Evolutionary conservation across 2,329 filamentous ascomycete species (phyloP).

Genomic region (Scedosporium minutisporum): DNA sequence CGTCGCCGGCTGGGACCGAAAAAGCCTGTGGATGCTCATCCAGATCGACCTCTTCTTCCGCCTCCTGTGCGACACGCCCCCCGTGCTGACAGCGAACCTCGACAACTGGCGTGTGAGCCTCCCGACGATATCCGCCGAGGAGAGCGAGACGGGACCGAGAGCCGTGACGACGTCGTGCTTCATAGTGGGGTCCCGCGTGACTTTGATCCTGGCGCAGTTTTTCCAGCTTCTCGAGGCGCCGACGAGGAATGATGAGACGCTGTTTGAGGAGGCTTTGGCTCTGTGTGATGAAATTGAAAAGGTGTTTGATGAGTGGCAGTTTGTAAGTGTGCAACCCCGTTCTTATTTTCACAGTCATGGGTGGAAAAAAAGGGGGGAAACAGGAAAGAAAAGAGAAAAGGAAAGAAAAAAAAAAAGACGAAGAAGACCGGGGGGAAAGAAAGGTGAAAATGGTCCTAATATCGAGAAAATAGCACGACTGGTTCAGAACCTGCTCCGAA

Average conservation of each 20-base stretch:
- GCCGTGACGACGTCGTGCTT: conserved; percentile 17
- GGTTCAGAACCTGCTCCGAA: conserved; percentile 12
- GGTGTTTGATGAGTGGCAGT: conserved; percentile 18
- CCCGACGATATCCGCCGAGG: conserved; percentile 19
- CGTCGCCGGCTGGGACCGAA: conserved; percentile 18
- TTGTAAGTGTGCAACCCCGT: conserved; percentile 12
- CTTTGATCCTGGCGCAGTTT: conserved; percentile 19
- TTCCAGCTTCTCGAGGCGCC: conserved; percentile 19
- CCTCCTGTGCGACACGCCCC: conserved; percentile 20
- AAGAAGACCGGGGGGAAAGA: too few relatives aligned
- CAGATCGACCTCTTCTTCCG: conserved; percentile 22
- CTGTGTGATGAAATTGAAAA: conserved; percentile 18
- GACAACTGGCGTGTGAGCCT: conserved; percentile 21
- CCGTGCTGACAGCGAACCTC: conserved; percentile 15
- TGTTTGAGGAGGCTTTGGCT: conserved; percentile 17
- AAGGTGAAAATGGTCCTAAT: neutral
- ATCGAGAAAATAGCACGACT: conserved; percentile 13
- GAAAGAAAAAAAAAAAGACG: too few relatives aligned
- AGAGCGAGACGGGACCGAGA: conserved; percentile 10
- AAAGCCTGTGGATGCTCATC: conserved; percentile 22
- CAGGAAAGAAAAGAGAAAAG: too few relatives aligned
- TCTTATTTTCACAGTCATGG: too few relatives aligned
- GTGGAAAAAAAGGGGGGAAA: too few relatives aligned
- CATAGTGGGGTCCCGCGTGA: conserved; percentile 18
- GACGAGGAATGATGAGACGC: conserved; percentile 10